A percentile compares a stretch with the other conserved stretches of the same genome.
phyloP scores from a whole-genome alignment of 768 basidiomycete genomes.

The Solioccasus polychromus region DNA sequence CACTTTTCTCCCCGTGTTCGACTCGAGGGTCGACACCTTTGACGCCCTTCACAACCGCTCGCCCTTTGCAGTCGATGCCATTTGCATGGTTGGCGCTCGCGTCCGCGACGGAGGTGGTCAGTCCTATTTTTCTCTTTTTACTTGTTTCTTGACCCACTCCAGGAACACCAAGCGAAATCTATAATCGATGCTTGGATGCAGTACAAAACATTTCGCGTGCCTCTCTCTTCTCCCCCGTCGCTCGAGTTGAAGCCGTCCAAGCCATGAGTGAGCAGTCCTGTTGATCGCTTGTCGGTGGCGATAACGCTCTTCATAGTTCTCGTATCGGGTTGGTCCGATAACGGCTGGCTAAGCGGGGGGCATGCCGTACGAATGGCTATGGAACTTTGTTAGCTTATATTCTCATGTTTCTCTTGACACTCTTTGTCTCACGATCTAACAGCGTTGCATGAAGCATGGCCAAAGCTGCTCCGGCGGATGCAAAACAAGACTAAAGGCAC shows the following conservation, averaged over 20 bases:
- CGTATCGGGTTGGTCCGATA: conserved; percentile 92
- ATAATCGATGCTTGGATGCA: conserved; percentile 73
- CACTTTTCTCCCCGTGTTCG: conserved; percentile 86
- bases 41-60: conserved; percentile 84
- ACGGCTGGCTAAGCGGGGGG: conserved; percentile 92
- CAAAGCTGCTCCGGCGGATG: conserved; percentile 76
- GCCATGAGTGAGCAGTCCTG: conserved; percentile 73
- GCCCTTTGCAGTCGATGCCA: conserved; percentile 89
- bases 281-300: neutral
- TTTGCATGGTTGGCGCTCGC: conserved; percentile 90
- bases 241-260: conserved; percentile 84
- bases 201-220: conserved; percentile 83
- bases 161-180: conserved; percentile 75
- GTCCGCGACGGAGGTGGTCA: conserved; percentile 88
- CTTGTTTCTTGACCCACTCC: conserved; percentile 13
- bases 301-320: conserved; percentile 52
- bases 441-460: conserved; percentile 94
- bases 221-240: conserved; percentile 84
- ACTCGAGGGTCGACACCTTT: conserved; percentile 78
- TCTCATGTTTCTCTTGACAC: neutral
- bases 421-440: conserved; percentile 11
- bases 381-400: conserved; percentile 68
- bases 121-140: conserved; percentile 17
- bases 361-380: conserved; percentile 98
- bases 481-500: conserved; percentile 51